Evolutionary conservation across 805 yeast genomes (phyloP), one percentile per base, ranked within the genome.

Genomic region (Zygotorulaspora sp.): DNA sequence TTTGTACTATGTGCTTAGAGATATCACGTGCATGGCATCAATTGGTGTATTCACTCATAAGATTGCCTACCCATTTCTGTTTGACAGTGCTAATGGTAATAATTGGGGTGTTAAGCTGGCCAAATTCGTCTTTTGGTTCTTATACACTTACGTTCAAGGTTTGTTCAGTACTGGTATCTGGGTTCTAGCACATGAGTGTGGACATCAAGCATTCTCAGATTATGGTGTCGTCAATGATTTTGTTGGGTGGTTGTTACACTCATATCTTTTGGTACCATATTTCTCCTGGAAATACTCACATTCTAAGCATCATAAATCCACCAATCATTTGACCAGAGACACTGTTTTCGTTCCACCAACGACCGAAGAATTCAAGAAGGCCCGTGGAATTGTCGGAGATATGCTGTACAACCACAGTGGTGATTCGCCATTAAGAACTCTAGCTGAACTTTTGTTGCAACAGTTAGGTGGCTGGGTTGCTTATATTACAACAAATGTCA

Each of bases 121-220:
- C 5, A 72, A 92, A 47, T 71, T 72, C 41, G 57, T 65, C 6
- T 72, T 75, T 32, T 84, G 92, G 90, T 48, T 69, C 26, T 62
- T 57, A 12, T 79, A 82, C 55, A 61, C 77, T 13, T 55, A 71
- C 37, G 55, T 65, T 30, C 75, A 76, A 51, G 87, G 90, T 19
- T 65, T 84, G 38, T 75, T 82, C 43, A 79, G 80, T 41, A 80
- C 88, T 20, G 95, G 95, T 32, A 37, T 80, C 33, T 85, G 95
- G 95, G 82, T 85, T 34, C 57, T 85, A 66, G 92, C 94, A 36
- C 95, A 85, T 63, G 95, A 85, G 64, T 85, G 95, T 70, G 95
- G 95, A 44, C 95, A 85, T 62, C 82, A 78, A 51, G 95, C 95
- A 15, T 86, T 86, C 63, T 72, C 82, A 26, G 84, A 81, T 53